Evolutionary conservation across 202 grass and related monocot genomes (phyloP).

Genomic region (Dendrocalamus latiflorus): DNA sequence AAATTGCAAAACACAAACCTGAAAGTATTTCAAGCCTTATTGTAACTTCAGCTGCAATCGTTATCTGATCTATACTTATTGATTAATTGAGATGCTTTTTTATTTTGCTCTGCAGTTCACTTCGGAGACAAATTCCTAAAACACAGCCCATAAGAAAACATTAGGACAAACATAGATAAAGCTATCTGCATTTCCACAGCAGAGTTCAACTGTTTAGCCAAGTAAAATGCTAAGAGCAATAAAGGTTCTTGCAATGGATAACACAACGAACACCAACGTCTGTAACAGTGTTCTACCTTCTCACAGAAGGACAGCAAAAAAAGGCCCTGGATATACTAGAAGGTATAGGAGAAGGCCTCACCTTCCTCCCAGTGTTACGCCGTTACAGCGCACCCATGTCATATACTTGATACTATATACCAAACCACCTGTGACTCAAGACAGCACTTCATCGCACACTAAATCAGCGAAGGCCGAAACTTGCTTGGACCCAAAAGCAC

Average conservation of each 20-base stretch:
- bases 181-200: not conserved
- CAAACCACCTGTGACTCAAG: constrained; percentile 26
- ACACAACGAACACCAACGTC: constrained; percentile 20
- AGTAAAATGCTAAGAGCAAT: not conserved
- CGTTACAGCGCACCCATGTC: constrained; percentile 11
- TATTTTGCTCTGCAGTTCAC: not conserved
- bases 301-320: constrained; percentile 32
- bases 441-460: not conserved
- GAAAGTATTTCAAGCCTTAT: not conserved
- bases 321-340: constrained; percentile 10
- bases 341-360: constrained; percentile 19
- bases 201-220: not conserved
- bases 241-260: constrained; percentile 14
- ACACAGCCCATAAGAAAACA: not conserved
- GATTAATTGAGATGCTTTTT: not conserved
- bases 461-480: constrained; percentile 30
- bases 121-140: not conserved
- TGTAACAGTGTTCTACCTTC: constrained; percentile 20
- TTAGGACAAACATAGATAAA: not conserved
- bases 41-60: not conserved
- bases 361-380: constrained; percentile 18
- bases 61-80: not conserved
- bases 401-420: constrained; percentile 35
- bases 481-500: constrained; percentile 2
- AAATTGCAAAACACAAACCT: not conserved